Conservation (phyloP, 2,329 filamentous ascomycete genomes). For the Aspergillus fumigatus region DNA sequence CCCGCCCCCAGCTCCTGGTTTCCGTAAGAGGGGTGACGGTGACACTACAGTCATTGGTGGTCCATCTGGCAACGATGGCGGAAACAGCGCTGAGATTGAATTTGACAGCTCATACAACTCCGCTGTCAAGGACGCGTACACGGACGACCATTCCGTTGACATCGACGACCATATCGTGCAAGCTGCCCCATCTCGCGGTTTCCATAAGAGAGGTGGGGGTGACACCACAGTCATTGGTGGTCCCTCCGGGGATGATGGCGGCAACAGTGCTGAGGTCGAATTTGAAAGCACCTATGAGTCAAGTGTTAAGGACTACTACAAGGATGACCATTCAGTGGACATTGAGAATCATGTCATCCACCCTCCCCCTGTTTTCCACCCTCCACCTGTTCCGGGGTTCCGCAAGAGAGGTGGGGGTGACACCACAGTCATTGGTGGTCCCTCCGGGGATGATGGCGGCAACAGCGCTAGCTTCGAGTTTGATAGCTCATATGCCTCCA, state of each 20-base stretch:
- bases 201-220: background rate
- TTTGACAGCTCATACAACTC: background rate
- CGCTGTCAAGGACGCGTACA: no score
- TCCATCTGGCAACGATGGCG: background rate
- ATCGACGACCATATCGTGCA: no score
- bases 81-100: background rate
- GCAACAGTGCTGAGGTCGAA: background rate
- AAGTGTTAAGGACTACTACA: background rate
- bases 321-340: conserved; percentile 5
- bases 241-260: background rate
- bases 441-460: conserved; percentile 16
- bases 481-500: conserved; percentile 4
- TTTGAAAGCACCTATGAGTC: background rate
- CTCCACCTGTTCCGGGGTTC: conserved; percentile 3
- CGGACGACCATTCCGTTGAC: no score
- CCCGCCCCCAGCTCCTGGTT: background rate
- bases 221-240: background rate
- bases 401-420: background rate
- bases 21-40: background rate
- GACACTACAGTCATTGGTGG: background rate
- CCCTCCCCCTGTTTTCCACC: conserved; percentile 6
- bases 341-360: background rate
- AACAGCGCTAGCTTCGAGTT: conserved; percentile 6
- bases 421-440: conserved; percentile 3
- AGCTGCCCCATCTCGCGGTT: background rate